Conservation (phyloP, 2,329 filamentous ascomycete genomes). For the Exophiala sp. region DNA sequence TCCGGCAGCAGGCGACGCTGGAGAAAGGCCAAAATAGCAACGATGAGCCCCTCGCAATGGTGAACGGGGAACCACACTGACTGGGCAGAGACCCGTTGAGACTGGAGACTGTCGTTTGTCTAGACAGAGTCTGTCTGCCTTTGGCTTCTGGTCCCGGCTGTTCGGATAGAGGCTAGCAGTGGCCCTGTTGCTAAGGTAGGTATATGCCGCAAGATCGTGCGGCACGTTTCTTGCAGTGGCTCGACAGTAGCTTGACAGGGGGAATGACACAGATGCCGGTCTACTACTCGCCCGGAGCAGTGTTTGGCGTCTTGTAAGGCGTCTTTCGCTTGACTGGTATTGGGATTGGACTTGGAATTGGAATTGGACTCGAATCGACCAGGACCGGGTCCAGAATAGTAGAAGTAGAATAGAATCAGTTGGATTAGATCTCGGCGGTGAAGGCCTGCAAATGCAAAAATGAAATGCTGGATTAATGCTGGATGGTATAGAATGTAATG, state of each 20-base stretch:
- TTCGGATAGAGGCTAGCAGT: background rate
- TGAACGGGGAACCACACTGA: background rate
- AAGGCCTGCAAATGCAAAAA: no score
- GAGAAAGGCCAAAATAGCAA: no score
- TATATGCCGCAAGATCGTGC: slow-evolving; percentile 1
- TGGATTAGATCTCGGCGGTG: no score
- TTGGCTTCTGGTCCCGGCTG: background rate
- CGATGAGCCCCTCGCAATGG: no score
- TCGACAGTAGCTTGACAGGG: background rate
- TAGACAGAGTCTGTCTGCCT: slow-evolving; percentile 1
- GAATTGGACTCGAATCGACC: slow-evolving; percentile 1
- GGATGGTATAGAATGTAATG: no score
- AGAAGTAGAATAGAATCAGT: background rate
- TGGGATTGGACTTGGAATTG: no score
- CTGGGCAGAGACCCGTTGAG: background rate
- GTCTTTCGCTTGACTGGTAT: slow-evolving; percentile 11
- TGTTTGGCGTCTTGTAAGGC: slow-evolving; percentile 2
- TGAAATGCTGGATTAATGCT: no score
- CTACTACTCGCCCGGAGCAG: slow-evolving; percentile 17
- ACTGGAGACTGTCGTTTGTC: no score
- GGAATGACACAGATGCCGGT: background rate
- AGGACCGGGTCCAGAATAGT: background rate
- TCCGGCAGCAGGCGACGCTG: no score
- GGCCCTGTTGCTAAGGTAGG: no score
- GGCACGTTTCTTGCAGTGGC: background rate